These are phyloP conservation scores for Prinsepia uniflora DNA, from an alignment of 306 rosid genomes.

Conservation along the genomic window DNA sequence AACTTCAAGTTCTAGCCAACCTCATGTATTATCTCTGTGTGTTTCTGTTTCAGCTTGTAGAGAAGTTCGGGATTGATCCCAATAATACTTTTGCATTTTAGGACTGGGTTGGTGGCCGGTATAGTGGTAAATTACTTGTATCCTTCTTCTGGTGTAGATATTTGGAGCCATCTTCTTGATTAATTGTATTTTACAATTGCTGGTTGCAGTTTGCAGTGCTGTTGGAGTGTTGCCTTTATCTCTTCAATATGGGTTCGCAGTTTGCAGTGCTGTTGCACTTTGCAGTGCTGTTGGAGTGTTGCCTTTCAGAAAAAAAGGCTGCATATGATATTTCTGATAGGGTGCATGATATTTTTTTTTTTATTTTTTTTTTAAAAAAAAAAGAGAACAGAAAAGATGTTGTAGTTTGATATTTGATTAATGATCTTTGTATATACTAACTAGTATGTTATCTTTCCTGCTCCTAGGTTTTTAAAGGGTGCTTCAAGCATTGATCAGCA, in stretches of 20 bases:
- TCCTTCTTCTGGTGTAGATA: conserved; percentile 5
- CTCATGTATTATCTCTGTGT: conserved; percentile 9
- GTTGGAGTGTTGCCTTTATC: conserved; percentile 94
- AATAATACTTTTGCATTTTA: conserved; percentile 94
- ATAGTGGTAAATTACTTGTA: conserved; percentile 57
- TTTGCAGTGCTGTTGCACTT: too few relatives aligned
- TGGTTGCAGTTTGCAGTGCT: conserved; percentile 91
- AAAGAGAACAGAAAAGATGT: too few relatives aligned
- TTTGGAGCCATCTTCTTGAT: conserved; percentile 12
- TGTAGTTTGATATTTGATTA: not conserved
- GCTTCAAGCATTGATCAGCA: conserved; percentile 90
- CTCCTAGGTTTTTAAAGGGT: conserved; percentile 78
- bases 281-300: too few relatives aligned
- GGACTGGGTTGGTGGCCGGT: conserved; percentile 99
- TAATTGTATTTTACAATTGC: conserved; percentile 31
- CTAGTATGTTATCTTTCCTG: conserved; percentile 16
- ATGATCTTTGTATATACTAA: conserved; percentile 12
- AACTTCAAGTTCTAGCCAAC: not conserved
- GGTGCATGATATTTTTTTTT: not conserved
- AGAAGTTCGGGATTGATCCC: conserved; percentile 93
- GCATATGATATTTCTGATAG: not conserved
- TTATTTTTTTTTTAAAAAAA: too few relatives aligned
- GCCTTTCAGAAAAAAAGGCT: not conserved
- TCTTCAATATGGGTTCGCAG: conserved; percentile 88
- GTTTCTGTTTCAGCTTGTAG: conserved; percentile 73